These are phyloP conservation scores for Candida vaughaniae DNA, from an alignment of 805 yeast species.

Conservation along the genomic window DNA sequence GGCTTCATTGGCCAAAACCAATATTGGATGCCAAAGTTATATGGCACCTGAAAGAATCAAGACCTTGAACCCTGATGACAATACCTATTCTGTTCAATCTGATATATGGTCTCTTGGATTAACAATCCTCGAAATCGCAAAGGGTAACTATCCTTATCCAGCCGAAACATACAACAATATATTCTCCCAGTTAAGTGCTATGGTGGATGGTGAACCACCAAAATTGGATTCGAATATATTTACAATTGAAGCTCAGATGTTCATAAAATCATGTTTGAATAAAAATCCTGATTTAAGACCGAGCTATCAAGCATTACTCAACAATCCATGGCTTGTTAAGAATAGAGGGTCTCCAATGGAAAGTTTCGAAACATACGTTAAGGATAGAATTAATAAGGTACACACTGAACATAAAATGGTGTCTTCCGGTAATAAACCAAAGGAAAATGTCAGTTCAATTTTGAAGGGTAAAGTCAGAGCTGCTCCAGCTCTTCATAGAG, in stretches of 20 bases:
- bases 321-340: constrained; percentile 79
- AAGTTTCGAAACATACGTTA: constrained; percentile 21
- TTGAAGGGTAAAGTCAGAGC: constrained; percentile 40
- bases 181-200: constrained; percentile 90
- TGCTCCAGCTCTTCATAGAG: constrained; percentile 42
- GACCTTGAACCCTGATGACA: constrained; percentile 67
- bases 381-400: constrained; percentile 13
- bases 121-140: constrained; percentile 84
- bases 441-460: constrained; percentile 38
- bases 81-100: constrained; percentile 86
- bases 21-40: constrained; percentile 95
- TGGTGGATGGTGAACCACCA: constrained; percentile 98
- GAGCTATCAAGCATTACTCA: constrained; percentile 67
- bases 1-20: constrained; percentile 91
- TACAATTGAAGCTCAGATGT: constrained; percentile 75
- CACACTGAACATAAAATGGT: constrained; percentile 12
- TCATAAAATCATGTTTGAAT: constrained; percentile 73
- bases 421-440: constrained; percentile 16
- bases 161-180: constrained; percentile 89
- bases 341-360: constrained; percentile 36
- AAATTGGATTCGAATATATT: constrained; percentile 59
- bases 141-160: constrained; percentile 94
- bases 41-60: constrained; percentile 98
- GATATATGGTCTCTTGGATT: constrained; percentile 96
- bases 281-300: constrained; percentile 84